Percentiles rank a stretch among this genome's conserved stretches.
phyloP scores from a whole-genome alignment of 352 stramenopile species.

The Pythium graminicola region DNA sequence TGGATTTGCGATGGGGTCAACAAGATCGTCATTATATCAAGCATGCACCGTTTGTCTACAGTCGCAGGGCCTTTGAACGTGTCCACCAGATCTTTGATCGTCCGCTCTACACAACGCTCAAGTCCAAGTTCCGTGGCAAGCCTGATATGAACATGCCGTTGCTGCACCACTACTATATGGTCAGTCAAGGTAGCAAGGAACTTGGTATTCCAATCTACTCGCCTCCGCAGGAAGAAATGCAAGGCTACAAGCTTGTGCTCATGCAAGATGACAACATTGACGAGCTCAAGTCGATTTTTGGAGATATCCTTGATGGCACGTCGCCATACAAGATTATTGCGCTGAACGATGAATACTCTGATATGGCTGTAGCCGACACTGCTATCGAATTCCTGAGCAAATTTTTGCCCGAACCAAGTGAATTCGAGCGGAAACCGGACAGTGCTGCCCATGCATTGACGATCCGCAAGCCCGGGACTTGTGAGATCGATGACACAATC shows the following conservation, averaged over 20 bases:
- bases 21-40: conserved; percentile 83
- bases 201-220: conserved; percentile 72
- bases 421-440: conserved; percentile 56
- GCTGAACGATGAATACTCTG: conserved; percentile 84
- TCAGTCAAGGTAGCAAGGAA: conserved; percentile 69
- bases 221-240: conserved; percentile 67
- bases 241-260: conserved; percentile 78
- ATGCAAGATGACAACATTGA: conserved; percentile 80
- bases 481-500: conserved; percentile 65
- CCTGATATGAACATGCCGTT: conserved; percentile 86
- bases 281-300: conserved; percentile 63
- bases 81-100: conserved; percentile 85
- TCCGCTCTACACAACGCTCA: conserved; percentile 74
- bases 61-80: conserved; percentile 72
- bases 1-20: conserved; percentile 78
- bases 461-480: conserved; percentile 56
- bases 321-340: conserved; percentile 73
- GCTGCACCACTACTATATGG: conserved; percentile 86
- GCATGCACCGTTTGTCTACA: conserved; percentile 86
- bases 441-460: conserved; percentile 39
- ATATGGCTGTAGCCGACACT: conserved; percentile 69
- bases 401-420: conserved; percentile 61
- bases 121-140: conserved; percentile 79
- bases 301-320: conserved; percentile 52
- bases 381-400: conserved; percentile 62